Evolutionary conservation across 768 basidiomycete species (phyloP), one percentile per base, ranked within the genome.

Genomic region (Agrocybe praecox): DNA sequence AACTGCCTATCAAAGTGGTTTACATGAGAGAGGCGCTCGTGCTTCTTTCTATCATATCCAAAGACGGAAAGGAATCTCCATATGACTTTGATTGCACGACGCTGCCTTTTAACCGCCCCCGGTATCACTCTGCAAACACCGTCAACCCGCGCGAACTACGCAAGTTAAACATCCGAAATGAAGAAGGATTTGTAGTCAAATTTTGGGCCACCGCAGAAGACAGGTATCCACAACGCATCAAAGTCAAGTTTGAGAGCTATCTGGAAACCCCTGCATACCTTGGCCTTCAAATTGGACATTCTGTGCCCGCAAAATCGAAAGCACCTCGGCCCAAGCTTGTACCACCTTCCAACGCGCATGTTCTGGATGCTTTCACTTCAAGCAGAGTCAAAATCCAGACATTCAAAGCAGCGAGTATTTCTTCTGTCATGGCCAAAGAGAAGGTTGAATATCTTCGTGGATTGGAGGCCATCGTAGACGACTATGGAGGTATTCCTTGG

Each of bases 191-290:
- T 36, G 67, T 68, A 1, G 47, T 68, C 47, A 65, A 59, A 10
- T 68, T 63, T 50, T 68, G 67, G 67, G 34, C 60, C 11, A 62
- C 60, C 32, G 18, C 47, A 22, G 33, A 64, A 2, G 67, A 68
- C 46, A 32, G 49, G 15, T 57, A 64, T 52, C 67, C 65, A 14
- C 60, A 65, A 52, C 59, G 67, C 17, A 53, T 68, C 52, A 68
- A 68, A 32, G 62, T 65, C 44, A 68, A 68, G 46, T 63, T 68
- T 18, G 65, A 68, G 14, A 62, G 56, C 10, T 68, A 68, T 22
- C 58, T 68, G 7, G 54, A 61, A 11, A 18, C 48, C 15, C n/a
- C 26, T 1, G 40, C 50, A 32, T 46, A 15, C 6, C 26, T 29
- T 29, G 26, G 26, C 5, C 5, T 29, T 29, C 26, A 29, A 29